phyloP scores from a whole-genome alignment of 2,329 filamentous ascomycete genomes.

The Trichothecium sympodiale region DNA sequence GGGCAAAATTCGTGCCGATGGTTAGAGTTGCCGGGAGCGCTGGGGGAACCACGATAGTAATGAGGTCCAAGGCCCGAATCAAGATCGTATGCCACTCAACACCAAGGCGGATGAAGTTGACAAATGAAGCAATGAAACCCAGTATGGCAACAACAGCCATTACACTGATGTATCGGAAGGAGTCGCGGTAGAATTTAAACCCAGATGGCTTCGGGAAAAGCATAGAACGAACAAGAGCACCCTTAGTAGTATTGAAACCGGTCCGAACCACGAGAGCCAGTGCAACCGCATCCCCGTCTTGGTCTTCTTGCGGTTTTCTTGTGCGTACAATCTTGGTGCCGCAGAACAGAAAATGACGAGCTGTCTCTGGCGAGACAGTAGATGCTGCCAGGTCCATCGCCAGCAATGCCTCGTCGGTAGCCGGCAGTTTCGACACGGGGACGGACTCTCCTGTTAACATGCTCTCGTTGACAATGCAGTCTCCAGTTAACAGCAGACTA shows the following conservation, averaged over 20 bases:
- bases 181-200: constrained; percentile 97
- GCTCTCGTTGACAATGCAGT: constrained; percentile 98
- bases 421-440: constrained; percentile 84
- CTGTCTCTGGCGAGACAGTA: constrained; percentile 71
- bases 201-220: constrained; percentile 95
- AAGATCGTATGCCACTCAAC: constrained; percentile 86
- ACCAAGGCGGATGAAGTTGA: constrained; percentile 82
- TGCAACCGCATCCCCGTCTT: constrained; percentile 79
- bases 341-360: constrained; percentile 83
- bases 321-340: constrained; percentile 93
- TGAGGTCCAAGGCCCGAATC: constrained; percentile 82
- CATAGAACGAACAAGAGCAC: constrained; percentile 92
- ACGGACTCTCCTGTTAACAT: constrained; percentile 92
- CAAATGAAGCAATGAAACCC: constrained; percentile 81
- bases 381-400: constrained; percentile 69
- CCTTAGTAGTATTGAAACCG: constrained; percentile 96
- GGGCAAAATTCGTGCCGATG: constrained; percentile 92
- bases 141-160: constrained; percentile 81
- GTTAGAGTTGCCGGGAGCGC: constrained; percentile 89
- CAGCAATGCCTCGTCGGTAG: constrained; percentile 68
- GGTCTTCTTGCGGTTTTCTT: constrained; percentile 73
- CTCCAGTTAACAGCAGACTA: constrained; percentile 79
- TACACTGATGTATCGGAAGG: constrained; percentile 93
- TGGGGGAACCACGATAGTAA: constrained; percentile 94
- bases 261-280: constrained; percentile 87